Base-by-base conservation (phyloP, 441 rosid species). In the Gossypium lobatum region DNA sequence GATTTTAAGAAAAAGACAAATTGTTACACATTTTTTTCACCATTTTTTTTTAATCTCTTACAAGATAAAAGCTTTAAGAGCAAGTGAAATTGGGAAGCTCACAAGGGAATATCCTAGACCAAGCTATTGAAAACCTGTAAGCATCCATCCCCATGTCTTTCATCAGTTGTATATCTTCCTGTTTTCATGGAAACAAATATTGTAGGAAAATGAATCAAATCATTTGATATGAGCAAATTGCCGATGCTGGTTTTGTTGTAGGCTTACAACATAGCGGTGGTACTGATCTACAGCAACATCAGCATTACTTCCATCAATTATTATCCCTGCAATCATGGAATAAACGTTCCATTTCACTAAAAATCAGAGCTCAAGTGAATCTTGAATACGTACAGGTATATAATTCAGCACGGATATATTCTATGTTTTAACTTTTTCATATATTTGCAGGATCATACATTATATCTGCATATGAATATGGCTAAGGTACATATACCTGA, bases 261-360 rank as follows among this genome's bases (percentile, higher is more conserved):
- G 3, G 68, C 83, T 73, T 85, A 91, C 98, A 71, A 77, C 34
- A 74, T 85, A 93, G 55, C 85, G 93, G 60, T 95, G 97, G 75
- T 93, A 95, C 58, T 95, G 93, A 84, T 95, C 96, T 75, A 87
- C 97, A 0, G 97, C 88, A 3, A 91, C 93, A 84, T 95, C 99
- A 1, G 97, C 98, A 17, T 89, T 91, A 68, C 93, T 93, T 64
- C 70, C 78, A 77, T 95, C 98, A 0, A 75, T 0, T 50, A 90
- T 79, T 77, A 88, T 89, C 14, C 89, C 95, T 90, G 84, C n/a
- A 20, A 57, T 9, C 61, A 57, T 8, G 14, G 13, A 57, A 57
- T 55, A 13, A 11, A 14, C 5, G 54, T 50, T 50, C 6, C 6
- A 3, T 50, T 50, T 50, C 45, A 39, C 11, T 39, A 39, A 39